Conservation (phyloP, 495 filamentous ascomycete species). For the Cenococcum geophilum region DNA sequence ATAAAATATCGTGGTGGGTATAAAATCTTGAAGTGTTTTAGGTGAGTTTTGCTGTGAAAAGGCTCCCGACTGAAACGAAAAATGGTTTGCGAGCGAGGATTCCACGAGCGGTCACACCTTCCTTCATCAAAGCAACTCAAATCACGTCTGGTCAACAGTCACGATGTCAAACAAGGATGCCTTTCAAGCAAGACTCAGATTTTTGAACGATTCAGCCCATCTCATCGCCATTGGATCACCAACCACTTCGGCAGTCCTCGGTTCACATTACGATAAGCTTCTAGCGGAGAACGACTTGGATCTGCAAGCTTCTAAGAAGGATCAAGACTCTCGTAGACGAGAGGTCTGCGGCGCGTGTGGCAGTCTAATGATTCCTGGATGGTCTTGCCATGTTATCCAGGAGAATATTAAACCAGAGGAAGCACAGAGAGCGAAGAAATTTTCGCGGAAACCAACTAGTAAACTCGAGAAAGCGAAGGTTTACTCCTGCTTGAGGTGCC, state of each 20-base stretch:
- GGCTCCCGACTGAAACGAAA: too few species aligned
- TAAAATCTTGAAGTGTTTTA: too few species aligned
- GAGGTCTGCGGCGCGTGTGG: conserved; percentile 51
- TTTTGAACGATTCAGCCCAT: conserved; percentile 45
- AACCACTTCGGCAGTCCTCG: conserved; percentile 47
- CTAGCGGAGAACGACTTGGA: conserved; percentile 42
- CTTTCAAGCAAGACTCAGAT: conserved; percentile 23
- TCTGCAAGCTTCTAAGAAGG: conserved; percentile 24
- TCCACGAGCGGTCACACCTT: too few species aligned
- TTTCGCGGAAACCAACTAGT: conserved; percentile 32
- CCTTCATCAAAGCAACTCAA: too few species aligned
- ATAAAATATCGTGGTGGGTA: too few species aligned
- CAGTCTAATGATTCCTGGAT: conserved; percentile 42
- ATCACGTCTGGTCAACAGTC: background rate
- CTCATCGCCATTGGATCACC: conserved; percentile 42
- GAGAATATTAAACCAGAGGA: background rate
- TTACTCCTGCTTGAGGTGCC: conserved; percentile 28
- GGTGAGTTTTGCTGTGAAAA: too few species aligned
- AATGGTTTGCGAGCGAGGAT: too few species aligned
- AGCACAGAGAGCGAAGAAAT: conserved; percentile 15
- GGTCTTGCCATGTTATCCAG: conserved; percentile 35
- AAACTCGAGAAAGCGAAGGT: conserved; percentile 36
- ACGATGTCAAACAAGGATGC: background rate
- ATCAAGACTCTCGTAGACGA: conserved; percentile 40
- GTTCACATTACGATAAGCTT: conserved; percentile 40